phyloP scores from a whole-genome alignment of 768 basidiomycete species.

The Paxillus ammoniavirescens region DNA sequence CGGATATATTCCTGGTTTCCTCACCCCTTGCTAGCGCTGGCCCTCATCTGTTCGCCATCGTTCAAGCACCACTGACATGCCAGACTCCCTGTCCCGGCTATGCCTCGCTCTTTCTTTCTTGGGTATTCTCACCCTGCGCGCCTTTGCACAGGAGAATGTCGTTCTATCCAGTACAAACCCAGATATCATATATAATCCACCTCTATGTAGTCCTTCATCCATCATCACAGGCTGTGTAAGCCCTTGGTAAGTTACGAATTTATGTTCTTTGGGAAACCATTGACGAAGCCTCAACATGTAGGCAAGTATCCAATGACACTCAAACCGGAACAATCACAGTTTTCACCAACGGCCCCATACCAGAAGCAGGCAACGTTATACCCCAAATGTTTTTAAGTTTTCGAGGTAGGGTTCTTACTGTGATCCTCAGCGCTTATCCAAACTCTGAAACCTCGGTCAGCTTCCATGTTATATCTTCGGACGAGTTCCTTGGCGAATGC shows the following conservation, averaged over 20 bases:
- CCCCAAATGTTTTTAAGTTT: constrained; percentile 60
- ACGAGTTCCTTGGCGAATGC: constrained; percentile 49
- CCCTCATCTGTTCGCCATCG: no score
- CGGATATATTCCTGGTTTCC: no score
- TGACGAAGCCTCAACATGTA: constrained; percentile 2
- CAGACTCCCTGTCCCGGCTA: constrained; percentile 17
- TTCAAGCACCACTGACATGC: constrained; percentile 11
- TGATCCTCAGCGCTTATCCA: background rate
- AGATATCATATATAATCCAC: constrained; percentile 29
- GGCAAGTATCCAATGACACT: constrained; percentile 21
- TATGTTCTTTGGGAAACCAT: background rate
- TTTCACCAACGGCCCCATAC: constrained; percentile 44
- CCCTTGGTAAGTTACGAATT: constrained; percentile 18
- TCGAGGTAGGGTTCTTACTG: constrained; percentile 38
- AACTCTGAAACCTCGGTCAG: constrained; percentile 25
- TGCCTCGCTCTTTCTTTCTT: constrained; percentile 12
- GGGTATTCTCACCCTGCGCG: constrained; percentile 1
- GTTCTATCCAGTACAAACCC: constrained; percentile 19
- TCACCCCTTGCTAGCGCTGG: no score
- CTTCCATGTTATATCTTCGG: constrained; percentile 42
- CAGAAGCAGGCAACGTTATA: constrained; percentile 40
- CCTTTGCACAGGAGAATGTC: constrained; percentile 21
- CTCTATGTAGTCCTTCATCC: constrained; percentile 17
- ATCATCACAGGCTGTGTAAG: constrained; percentile 17
- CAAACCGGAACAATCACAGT: constrained; percentile 14